Base-by-base conservation (phyloP, 2,329 filamentous ascomycete genomes). In the Camptophora hylomeconis region DNA sequence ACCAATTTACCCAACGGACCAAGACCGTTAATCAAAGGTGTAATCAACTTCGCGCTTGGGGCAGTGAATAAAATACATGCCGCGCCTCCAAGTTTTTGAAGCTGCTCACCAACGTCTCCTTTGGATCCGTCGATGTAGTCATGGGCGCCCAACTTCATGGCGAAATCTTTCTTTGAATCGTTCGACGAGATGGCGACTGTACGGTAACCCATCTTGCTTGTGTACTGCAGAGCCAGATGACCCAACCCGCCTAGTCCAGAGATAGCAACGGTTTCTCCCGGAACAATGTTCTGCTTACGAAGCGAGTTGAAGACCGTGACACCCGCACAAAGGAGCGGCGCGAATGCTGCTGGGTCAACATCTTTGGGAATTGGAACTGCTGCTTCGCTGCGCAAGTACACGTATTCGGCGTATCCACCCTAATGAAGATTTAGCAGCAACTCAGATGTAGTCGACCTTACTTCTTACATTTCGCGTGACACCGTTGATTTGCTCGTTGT, bases 401-500 rank as follows among this genome's bases (percentile, higher is more conserved):
- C 51, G 32, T 58, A 58, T 44, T 59, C 46, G 8, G 45, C 54
- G 33, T 57, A 83, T 19, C 80, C 80, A 28, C 80, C 80, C n/a
- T n/a, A n/a, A n/a, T n/a, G n/a, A n/a, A n/a, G n/a, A n/a, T n/a
- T n/a, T n/a, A n/a, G n/a, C n/a, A n/a, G n/a, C n/a, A n/a, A n/a
- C n/a, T n/a, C n/a, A n/a, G n/a, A n/a, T n/a, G n/a, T n/a, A n/a
- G n/a, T n/a, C n/a, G n/a, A n/a, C n/a, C n/a, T n/a, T n/a, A n/a
- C n/a, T n/a, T n/a, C n/a, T n/a, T n/a, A n/a, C n/a, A 38, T 79
- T 63, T 20, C 56, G 58, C 3, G 57, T 69, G 4, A 79, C 63
- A 8, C 80, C 80, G 48, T 81, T 84, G 46, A 82, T 48, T 0
- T 52, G 49, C 26, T 48, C 55, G 39, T 75, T 69, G 13, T 70